A percentile compares a stretch with the other conserved stretches of the same genome.
Conservation (phyloP, 2,329 filamentous ascomycete species). For the Fusarium sp. region DNA sequence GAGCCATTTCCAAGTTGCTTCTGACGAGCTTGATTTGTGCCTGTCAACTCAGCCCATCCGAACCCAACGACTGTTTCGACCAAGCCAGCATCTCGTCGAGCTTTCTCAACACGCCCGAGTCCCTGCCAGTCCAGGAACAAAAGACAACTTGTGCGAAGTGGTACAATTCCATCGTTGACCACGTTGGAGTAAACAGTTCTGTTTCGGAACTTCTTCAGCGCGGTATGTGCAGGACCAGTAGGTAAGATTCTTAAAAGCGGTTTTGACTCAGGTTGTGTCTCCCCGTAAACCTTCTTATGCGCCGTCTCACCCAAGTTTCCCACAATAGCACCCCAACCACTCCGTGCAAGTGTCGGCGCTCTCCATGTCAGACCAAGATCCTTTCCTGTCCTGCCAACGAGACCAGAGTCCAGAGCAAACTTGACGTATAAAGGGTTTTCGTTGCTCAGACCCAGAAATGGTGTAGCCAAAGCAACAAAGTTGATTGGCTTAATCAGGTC, state of each 20-base stretch:
- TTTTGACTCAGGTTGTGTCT: conserved; percentile 78
- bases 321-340: conserved; percentile 89
- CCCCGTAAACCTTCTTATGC: conserved; percentile 44
- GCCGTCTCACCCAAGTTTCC: conserved; percentile 72
- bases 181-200: conserved; percentile 96
- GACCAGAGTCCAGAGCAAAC: conserved; percentile 93
- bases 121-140: conserved; percentile 97
- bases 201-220: conserved; percentile 87
- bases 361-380: conserved; percentile 96
- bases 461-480: conserved; percentile 88
- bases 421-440: conserved; percentile 98
- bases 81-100: conserved; percentile 87
- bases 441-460: conserved; percentile 91
- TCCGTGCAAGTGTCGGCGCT: conserved; percentile 84
- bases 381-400: conserved; percentile 95
- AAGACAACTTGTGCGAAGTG: conserved; percentile 92
- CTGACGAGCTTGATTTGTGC: conserved; percentile 66
- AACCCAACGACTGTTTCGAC: conserved; percentile 93
- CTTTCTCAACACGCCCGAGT: conserved; percentile 91
- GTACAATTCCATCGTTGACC: conserved; percentile 97
- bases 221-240: conserved; percentile 88
- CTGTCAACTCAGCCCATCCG: conserved; percentile 92
- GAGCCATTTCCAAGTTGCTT: conserved; percentile 52
- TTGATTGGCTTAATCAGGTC: conserved; percentile 86
- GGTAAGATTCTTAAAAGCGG: conserved; percentile 89